Evolutionary conservation across 2,329 filamentous ascomycete genomes (phyloP).

Genomic region (Neoarthrinium moseri): DNA sequence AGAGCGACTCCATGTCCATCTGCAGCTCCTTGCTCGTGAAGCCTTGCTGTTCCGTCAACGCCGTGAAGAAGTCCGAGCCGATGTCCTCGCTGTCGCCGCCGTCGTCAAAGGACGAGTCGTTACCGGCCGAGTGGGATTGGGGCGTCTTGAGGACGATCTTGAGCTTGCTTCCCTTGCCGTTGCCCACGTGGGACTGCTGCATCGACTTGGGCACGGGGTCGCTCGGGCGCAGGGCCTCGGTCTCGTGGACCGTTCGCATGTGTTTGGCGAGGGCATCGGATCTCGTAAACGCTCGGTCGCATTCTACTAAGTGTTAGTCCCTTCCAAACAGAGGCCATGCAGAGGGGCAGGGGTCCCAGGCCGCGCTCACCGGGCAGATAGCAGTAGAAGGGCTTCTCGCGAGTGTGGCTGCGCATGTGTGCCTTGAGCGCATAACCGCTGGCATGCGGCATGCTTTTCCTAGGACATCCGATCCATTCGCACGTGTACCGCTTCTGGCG

Average conservation of each 20-base stretch:
- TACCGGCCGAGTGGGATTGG: constrained; percentile 55
- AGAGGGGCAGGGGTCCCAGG: neutral
- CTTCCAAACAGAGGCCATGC: constrained; percentile 11
- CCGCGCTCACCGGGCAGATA: constrained; percentile 73
- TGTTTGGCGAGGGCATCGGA: constrained; percentile 96
- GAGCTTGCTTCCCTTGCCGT: constrained; percentile 49
- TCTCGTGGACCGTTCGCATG: constrained; percentile 98
- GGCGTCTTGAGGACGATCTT: constrained; percentile 65
- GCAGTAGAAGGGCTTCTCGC: constrained; percentile 98
- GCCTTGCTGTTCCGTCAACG: constrained; percentile 53
- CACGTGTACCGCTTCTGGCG: constrained; percentile 97
- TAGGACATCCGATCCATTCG: constrained; percentile 87
- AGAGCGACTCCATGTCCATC: constrained; percentile 58
- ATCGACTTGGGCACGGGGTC: constrained; percentile 72
- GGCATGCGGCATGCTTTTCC: constrained; percentile 89
- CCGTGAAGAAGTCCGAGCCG: constrained; percentile 57
- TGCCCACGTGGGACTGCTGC: constrained; percentile 40
- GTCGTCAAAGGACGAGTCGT: constrained; percentile 54
- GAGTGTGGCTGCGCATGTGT: constrained; percentile 95
- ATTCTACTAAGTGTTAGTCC: constrained; percentile 61
- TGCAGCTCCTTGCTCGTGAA: constrained; percentile 66
- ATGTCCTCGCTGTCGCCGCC: constrained; percentile 54
- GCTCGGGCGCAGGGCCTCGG: constrained; percentile 81
- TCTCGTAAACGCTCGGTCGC: constrained; percentile 92
- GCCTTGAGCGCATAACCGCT: constrained; percentile 95